Evolutionary conservation across 352 stramenopile species (phyloP).

Genomic region (Phytophthora pini): DNA sequence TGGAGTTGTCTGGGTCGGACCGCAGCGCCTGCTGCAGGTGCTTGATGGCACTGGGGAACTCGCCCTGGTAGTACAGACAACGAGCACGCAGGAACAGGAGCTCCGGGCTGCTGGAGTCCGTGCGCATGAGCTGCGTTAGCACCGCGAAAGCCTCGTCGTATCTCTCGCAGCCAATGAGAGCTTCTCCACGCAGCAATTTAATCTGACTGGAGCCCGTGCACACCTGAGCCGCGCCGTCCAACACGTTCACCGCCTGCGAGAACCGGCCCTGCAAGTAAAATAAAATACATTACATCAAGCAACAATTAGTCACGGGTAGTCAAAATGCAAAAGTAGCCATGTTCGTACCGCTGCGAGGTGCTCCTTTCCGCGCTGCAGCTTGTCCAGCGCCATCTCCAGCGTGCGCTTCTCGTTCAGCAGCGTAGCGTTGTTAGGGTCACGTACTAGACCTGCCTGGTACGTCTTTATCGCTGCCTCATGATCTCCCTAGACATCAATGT

Average conservation of each 20-base stretch:
- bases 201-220: constrained; percentile 75
- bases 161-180: constrained; percentile 78
- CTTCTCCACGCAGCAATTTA: constrained; percentile 73
- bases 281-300: background rate
- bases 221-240: constrained; percentile 75
- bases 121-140: constrained; percentile 86
- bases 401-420: constrained; percentile 78
- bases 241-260: constrained; percentile 71
- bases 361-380: constrained; percentile 74
- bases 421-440: constrained; percentile 82
- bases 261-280: constrained; percentile 54
- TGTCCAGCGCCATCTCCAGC: constrained; percentile 85
- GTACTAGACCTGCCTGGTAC: constrained; percentile 72
- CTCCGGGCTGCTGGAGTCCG: constrained; percentile 80
- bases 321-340: constrained; percentile 11
- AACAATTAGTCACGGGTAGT: background rate
- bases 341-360: constrained; percentile 67
- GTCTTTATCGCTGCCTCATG: constrained; percentile 77
- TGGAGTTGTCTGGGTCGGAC: constrained; percentile 91
- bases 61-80: constrained; percentile 93
- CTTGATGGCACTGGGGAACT: constrained; percentile 93
- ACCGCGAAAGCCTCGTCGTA: constrained; percentile 87
- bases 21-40: constrained; percentile 92
- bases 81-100: constrained; percentile 88
- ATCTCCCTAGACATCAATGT: constrained; percentile 52